Evolutionary conservation across 1,139 yeast species (phyloP), one percentile per base, ranked within the genome.

Genomic region (Nematodospora anomalae): DNA sequence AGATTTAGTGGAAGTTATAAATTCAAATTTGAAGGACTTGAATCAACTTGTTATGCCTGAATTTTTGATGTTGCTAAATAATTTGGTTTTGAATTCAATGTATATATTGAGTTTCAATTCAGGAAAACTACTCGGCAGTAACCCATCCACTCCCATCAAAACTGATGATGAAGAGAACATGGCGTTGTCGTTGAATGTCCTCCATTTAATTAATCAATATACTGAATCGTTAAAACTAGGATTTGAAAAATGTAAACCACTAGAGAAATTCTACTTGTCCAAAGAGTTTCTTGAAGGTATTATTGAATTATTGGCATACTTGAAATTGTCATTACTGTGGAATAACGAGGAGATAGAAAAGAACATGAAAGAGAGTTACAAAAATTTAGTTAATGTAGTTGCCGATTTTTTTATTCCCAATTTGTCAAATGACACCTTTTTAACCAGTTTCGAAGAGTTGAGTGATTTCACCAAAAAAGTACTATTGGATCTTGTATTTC

Each of bases 261-360:
- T 69, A 11, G 44, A 46, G 9, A 30, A 33, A 2, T 58, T 59
- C 32, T 68, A 60, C 36, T 38, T 47, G 8, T 49, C 58, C 7
- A 60, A 57, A 33, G 64, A 57, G 6, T 70, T 70, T 60, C 42
- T 69, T 3, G 74, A 70, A 39, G 71, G 75, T 1, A 47, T 60
- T 0, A 61, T 67, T 45, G 74, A 68, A 39, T 46, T 69, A 14
- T 43, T 68, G 18, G 72, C 69, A 0, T 62, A 67, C 35, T 45
- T 70, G 9, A 54, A 55, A 26, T 41, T 67, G 12, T 50, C 63
- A 3, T 35, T 56, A 4, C 49, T 49, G 8, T 63, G 70, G 67
- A 34, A 46, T n/a, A 50, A 51, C 27, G 40, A 40, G n/a, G 58
- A 55, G 4, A 39, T 57, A 4, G 35, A 35, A 4, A 32, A 37